Percentiles rank a stretch among this genome's conserved stretches.
These are phyloP conservation scores for Arthrobotrys megalospora DNA, from an alignment of 2,329 filamentous ascomycete genomes.

Conservation along the genomic window DNA sequence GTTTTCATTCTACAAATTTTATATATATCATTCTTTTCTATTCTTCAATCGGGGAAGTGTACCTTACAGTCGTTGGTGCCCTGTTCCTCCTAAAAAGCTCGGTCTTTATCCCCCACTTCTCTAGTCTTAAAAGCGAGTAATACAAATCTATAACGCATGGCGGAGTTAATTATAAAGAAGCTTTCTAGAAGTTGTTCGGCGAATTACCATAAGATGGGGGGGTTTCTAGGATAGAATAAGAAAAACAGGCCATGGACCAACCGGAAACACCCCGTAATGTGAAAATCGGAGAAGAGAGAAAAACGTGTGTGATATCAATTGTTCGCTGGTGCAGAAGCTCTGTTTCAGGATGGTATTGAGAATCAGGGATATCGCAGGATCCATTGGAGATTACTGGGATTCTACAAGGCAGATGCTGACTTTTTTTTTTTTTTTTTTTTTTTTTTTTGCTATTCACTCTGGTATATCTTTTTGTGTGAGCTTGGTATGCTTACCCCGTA, in stretches of 20 bases:
- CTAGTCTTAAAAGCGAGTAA: constrained; percentile 16
- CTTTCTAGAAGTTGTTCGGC: constrained; percentile 23
- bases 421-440: background rate
- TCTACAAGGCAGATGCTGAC: background rate
- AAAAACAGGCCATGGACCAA: background rate
- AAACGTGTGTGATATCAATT: constrained; percentile 21
- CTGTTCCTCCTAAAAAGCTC: constrained; percentile 22
- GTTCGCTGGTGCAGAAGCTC: background rate
- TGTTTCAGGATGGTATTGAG: constrained; percentile 17
- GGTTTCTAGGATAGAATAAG: background rate
- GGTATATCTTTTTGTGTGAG: background rate
- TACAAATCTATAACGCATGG: constrained; percentile 24
- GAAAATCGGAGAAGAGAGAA: constrained; percentile 1
- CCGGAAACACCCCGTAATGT: constrained; percentile 10
- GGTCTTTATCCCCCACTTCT: constrained; percentile 13
- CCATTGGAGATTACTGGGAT: background rate
- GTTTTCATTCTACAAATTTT: constrained; percentile 32
- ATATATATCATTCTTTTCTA: constrained; percentile 15
- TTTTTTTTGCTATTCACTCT: too few relatives aligned
- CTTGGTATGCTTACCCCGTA: background rate
- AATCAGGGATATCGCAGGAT: constrained; percentile 14
- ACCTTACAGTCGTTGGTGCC: background rate
- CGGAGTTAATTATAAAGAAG: constrained; percentile 32
- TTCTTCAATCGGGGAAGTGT: constrained; percentile 1
- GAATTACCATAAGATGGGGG: background rate